Conservation (phyloP, 192 early-diverging fungal species). For the Mortierella alpina region DNA sequence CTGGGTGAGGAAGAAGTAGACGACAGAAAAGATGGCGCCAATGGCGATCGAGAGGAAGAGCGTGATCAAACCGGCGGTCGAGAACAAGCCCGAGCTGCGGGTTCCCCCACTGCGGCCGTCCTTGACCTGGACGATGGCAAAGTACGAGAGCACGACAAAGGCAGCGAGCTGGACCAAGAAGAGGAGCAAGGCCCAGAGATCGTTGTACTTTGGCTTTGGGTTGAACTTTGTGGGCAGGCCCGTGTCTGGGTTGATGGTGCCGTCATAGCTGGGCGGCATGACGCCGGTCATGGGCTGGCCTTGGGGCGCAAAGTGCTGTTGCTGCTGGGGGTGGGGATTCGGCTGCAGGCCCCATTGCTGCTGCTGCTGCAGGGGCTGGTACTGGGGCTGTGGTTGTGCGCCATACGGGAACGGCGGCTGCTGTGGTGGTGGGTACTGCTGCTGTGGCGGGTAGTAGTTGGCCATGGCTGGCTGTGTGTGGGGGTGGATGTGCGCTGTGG, state of each 20-base stretch:
- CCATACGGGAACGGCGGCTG: conserved; percentile 21
- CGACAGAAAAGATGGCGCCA: conserved; percentile 66
- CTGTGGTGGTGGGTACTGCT: conserved; percentile 31
- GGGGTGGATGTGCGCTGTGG: no score
- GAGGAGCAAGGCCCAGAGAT: conserved; percentile 52
- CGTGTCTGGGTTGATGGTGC: conserved; percentile 42
- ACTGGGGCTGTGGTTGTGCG: conserved; percentile 38
- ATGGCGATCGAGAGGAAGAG: conserved; percentile 64
- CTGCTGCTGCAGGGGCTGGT: conserved; percentile 24
- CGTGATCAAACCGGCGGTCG: conserved; percentile 55
- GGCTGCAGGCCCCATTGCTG: conserved; percentile 29
- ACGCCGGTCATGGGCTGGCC: conserved; percentile 18
- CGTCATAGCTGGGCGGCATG: conserved; percentile 31
- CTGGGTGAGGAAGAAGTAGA: conserved; percentile 67
- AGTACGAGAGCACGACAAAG: conserved; percentile 43
- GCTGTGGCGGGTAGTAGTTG: conserved; percentile 16
- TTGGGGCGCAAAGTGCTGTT: conserved; percentile 30
- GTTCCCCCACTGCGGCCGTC: conserved; percentile 27
- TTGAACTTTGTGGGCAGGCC: conserved; percentile 53
- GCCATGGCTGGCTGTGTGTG: conserved; percentile 1
- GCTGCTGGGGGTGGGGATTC: neutral
- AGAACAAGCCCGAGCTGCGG: conserved; percentile 15
- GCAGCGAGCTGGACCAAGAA: conserved; percentile 49
- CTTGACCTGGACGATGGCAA: conserved; percentile 35
- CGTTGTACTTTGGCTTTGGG: conserved; percentile 55